These are phyloP conservation scores for Dalbergia cultrata DNA, from an alignment of 306 rosid genomes.

Conservation along the genomic window DNA sequence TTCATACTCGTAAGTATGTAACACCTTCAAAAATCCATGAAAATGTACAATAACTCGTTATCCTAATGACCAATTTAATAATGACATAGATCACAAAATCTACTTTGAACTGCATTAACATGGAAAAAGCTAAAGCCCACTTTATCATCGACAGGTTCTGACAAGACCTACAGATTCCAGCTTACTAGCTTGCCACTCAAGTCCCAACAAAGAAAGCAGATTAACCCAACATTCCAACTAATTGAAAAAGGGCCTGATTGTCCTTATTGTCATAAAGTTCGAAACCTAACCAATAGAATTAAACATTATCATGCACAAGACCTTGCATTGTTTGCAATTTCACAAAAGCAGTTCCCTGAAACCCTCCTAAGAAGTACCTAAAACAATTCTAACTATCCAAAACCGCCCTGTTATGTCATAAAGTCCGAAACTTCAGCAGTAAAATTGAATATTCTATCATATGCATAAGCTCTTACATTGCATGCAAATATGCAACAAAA, in stretches of 20 bases:
- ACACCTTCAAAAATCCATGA: background rate
- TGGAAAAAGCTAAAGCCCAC: background rate
- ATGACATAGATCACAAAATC: background rate
- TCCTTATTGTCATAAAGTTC: background rate
- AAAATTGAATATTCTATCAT: background rate
- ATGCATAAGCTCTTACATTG: too few relatives aligned
- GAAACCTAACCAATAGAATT: background rate
- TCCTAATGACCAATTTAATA: conserved; percentile 9
- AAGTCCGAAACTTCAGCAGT: background rate
- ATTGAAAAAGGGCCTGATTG: background rate
- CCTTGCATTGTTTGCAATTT: background rate
- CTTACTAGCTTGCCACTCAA: conserved; percentile 11
- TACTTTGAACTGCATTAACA: background rate
- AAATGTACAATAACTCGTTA: background rate
- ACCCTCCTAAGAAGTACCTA: conserved; percentile 42
- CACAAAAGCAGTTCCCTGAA: conserved; percentile 47
- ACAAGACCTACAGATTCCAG: conserved; percentile 10
- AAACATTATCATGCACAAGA: conserved; percentile 19
- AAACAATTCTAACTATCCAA: conserved; percentile 21
- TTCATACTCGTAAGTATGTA: background rate
- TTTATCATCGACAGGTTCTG: background rate
- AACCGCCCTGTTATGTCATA: background rate
- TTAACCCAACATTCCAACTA: background rate
- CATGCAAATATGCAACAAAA: background rate
- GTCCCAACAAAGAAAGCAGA: conserved; percentile 20